Evolutionary conservation across 768 basidiomycete species (phyloP), one percentile per base, ranked within the genome.

Genomic region (Porphyrellus cyaneotinctus): DNA sequence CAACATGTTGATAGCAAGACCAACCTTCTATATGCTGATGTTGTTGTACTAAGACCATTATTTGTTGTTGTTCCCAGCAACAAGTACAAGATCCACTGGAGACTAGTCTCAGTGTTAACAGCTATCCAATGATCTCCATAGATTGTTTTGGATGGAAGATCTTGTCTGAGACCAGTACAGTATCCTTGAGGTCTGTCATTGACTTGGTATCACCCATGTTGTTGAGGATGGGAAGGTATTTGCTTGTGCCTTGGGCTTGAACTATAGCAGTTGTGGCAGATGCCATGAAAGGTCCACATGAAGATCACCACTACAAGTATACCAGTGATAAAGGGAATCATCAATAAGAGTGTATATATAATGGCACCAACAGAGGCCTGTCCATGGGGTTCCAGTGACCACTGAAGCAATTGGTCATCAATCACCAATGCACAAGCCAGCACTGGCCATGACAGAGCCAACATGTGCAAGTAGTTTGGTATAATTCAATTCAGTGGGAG

Each of bases 211-310:
- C 76, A 30, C 78, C 76, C 2, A 84, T 60, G 32, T 69, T 70
- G 37, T 87, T 87, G 37, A 95, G 77, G 64, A 95, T 94, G 22
- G 93, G 93, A 78, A 95, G 85, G 72, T 97, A 97, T 64, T 80
- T 88, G 60, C 77, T 83, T 58, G 80, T 76, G 35, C 78, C 66
- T 87, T 87, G 60, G 78, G 75, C 72, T 87, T 83, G 60, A 87
- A 72, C 94, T 94, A 72, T 85, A 95, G 69, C 85, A 85, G 71
- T 97, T 97, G 75, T 93, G 86, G 66, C 82, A 91, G 75, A 97
- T 95, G 28, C 92, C 91, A 64, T 97, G 95, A 80, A 97, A 97
- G 7, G 87, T 85, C 85, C 89, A 93, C 84, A 93, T 89, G 81
- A 97, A 97, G 70, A 93, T 66, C 47, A 85, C 64, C 43, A 91